Base-by-base conservation (phyloP, 164 flowering plant species). In the Annona cherimola region DNA sequence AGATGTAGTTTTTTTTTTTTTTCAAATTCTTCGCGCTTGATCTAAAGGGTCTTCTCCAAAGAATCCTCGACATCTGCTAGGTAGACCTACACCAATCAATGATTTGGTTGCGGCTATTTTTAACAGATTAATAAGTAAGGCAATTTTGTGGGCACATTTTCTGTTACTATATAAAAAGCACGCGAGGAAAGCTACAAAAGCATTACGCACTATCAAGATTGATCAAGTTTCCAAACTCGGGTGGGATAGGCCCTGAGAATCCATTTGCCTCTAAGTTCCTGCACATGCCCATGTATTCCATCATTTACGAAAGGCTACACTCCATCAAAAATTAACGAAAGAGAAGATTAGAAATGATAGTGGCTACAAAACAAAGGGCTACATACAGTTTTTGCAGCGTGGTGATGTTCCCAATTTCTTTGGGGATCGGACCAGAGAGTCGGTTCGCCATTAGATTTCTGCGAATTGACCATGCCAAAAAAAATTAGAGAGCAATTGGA, bases 391-490 rank as follows among this genome's bases (percentile, higher is more conserved):
- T 66, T 61, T 57, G 77, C 44, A 92, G 87, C 66, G 83, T 79
- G 54, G 82, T 77, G 26, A 92, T 80, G 65, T 76, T 76, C 59
- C 73, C 74, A 42, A 79, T 54, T 14, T 67, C 79, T 69, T 60
- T 57, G 2, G 81, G 81, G 50, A 79, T 63, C 4, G 69, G 26
- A 46, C 81, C 81, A 11, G 79, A 66, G 63, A 79, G 57, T 54
- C 79, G 74, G 61, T 79, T 77, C 43, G 68, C 91, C 41, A 77
- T 67, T 55, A 90, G 69, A 73, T 87, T 76, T 72, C 98, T 92
- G 89, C 81, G 84, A 12, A 8, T 50, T 50, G 57, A 50, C 9
- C 57, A 50, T 3, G 2, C 57, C 57, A 50, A 50, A 50, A 16
- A n/a, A 8, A 16, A 11, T 7, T 2, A 50, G 35, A 26, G 35